Base-by-base conservation (phyloP, 148 eudicot genomes). In the Vaccinium darrowii region DNA sequence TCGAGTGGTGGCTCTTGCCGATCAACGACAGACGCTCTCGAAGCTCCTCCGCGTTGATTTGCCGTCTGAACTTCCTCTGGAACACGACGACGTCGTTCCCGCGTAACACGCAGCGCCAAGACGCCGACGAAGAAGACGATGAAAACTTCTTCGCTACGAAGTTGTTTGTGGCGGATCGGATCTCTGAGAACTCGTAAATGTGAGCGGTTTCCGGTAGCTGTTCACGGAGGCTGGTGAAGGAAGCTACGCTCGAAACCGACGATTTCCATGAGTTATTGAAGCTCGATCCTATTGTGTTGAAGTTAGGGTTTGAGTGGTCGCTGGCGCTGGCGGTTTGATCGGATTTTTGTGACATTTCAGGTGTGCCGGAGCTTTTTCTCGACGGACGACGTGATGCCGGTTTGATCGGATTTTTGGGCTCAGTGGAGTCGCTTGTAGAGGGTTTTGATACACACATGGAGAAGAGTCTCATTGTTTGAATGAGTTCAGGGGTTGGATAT, bases 1-100 rank as follows among this genome's bases (percentile, higher is more conserved):
- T 91, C 3, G 95, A 87, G 73, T 97, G 98, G 84, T 97, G 97
- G 65, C 94, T 90, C 60, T 86, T 90, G 88, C 94, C 93, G 49
- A 97, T 86, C 27, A 87, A 62, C 0, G 92, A 82, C 5, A 97
- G 90, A 36, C 85, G 85, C 0, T 83, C 89, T 0, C 87, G 84
- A 71, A 97, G 90, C 84, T 91, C 93, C 23, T 84, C 43, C 7
- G 85, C 78, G 77, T 88, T 88, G 47, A 91, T 73, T 5, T 85
- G 87, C 9, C 96, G 89, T 9, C 94, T 92, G 43, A 94, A 86
- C 75, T 92, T 91, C 0, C 99, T 90, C 82, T 94, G 99, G 8
- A 91, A 85, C 19, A 95, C 78, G 9, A 91, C 62, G 4, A 86
- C 90, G 12, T 84, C 87, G 67, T 87, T 89, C 14, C 85, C 88